Evolutionary conservation across 2,329 filamentous ascomycete species (phyloP).

Genomic region (Nannizzia gypsea): DNA sequence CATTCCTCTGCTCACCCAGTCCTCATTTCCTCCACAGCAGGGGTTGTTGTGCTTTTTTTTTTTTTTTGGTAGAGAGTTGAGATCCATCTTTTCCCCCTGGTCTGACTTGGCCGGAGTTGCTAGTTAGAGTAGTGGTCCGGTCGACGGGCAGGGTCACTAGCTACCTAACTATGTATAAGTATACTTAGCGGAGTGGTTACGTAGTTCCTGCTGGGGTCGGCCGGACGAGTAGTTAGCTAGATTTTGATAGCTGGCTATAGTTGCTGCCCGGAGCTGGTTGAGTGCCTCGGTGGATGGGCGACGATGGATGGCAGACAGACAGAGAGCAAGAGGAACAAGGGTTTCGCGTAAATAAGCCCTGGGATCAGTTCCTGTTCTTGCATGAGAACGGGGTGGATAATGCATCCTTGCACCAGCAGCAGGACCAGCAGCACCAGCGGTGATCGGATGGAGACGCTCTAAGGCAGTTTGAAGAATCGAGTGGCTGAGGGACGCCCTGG

Average conservation of each 20-base stretch:
- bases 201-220: too few relatives aligned
- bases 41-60: not conserved
- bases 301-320: too few relatives aligned
- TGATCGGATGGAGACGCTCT: not conserved
- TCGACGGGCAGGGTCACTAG: too few relatives aligned
- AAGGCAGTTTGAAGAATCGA: not conserved
- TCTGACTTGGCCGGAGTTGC: not conserved
- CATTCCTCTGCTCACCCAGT: not conserved
- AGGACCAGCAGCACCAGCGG: not conserved
- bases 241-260: too few relatives aligned
- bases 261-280: too few relatives aligned
- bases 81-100: constrained; percentile 1
- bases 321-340: not conserved
- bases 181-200: too few relatives aligned
- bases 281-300: too few relatives aligned
- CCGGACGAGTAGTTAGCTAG: too few relatives aligned
- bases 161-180: too few relatives aligned
- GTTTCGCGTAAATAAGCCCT: not conserved
- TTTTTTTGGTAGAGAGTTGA: not conserved
- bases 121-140: not conserved
- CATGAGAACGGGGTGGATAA: not conserved
- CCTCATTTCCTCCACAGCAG: not conserved
- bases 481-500: not conserved
- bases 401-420: not conserved
- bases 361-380: not conserved